phyloP scores from a whole-genome alignment of 495 filamentous ascomycete genomes.

The Amniculicola lignicola region DNA sequence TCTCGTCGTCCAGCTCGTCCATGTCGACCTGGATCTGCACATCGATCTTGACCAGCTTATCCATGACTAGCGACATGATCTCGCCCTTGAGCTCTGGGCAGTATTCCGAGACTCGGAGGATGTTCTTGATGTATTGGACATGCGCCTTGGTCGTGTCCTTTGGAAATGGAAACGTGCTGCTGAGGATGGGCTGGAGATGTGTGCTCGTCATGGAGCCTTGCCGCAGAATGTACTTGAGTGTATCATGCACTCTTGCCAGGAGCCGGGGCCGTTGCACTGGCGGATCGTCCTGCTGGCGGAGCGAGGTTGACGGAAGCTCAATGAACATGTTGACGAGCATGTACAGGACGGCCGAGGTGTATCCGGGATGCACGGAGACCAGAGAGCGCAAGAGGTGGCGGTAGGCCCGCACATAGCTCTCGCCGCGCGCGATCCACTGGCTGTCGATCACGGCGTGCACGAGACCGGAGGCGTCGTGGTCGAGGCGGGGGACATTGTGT shows the following conservation, averaged over 20 bases:
- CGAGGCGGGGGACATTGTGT: slow-evolving; percentile 66
- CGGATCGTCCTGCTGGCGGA: slow-evolving; percentile 59
- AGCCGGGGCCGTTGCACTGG: slow-evolving; percentile 57
- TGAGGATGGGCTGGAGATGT: slow-evolving; percentile 61
- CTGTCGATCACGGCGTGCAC: slow-evolving; percentile 69
- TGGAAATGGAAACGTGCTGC: slow-evolving; percentile 67
- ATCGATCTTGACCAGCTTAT: slow-evolving; percentile 85
- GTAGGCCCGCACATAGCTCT: slow-evolving; percentile 74
- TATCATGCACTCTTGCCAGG: slow-evolving; percentile 68
- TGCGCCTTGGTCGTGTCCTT: slow-evolving; percentile 70
- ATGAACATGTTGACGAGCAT: slow-evolving; percentile 79
- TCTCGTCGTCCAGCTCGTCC: slow-evolving; percentile 75
- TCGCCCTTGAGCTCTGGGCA: slow-evolving; percentile 76
- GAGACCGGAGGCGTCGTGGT: slow-evolving; percentile 69
- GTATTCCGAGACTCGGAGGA: slow-evolving; percentile 70
- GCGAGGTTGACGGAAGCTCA: slow-evolving; percentile 50
- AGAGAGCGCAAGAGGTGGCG: slow-evolving; percentile 77
- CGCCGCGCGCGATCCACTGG: slow-evolving; percentile 81
- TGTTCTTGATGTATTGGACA: slow-evolving; percentile 72
- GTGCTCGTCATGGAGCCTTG: slow-evolving; percentile 75
- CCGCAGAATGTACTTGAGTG: slow-evolving; percentile 69
- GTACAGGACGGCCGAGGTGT: slow-evolving; percentile 59
- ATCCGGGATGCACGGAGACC: slow-evolving; percentile 71
- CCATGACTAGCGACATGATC: slow-evolving; percentile 77
- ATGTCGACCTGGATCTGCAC: slow-evolving; percentile 91